Evolutionary conservation across 495 filamentous ascomycete genomes (phyloP).

Genomic region (Podospora didyma): DNA sequence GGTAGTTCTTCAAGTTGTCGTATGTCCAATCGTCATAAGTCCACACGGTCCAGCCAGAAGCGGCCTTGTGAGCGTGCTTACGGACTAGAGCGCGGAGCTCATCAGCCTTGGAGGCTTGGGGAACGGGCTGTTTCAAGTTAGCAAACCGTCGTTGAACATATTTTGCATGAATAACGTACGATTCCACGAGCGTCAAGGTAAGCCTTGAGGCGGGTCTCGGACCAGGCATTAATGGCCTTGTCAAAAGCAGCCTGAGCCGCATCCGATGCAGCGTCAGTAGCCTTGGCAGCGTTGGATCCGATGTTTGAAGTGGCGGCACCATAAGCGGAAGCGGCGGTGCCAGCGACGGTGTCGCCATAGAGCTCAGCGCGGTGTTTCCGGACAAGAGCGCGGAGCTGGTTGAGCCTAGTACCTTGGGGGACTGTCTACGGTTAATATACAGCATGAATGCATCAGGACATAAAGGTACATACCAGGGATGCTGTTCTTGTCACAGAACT

Average conservation of each 20-base stretch:
- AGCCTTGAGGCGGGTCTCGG: conserved; percentile 70
- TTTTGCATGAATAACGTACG: conserved; percentile 4
- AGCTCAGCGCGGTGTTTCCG: conserved; percentile 82
- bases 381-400: conserved; percentile 86
- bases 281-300: conserved; percentile 71
- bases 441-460: not conserved
- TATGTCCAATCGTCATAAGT: conserved; percentile 80
- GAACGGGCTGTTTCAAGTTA: conserved; percentile 59
- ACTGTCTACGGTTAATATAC: conserved; percentile 59
- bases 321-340: conserved; percentile 59
- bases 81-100: conserved; percentile 75
- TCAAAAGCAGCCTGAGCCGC: conserved; percentile 69
- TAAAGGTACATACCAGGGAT: conserved; percentile 45
- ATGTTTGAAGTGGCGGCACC: conserved; percentile 82
- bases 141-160: not conserved
- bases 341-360: conserved; percentile 60
- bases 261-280: conserved; percentile 63
- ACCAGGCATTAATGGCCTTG: conserved; percentile 60
- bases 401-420: conserved; percentile 82
- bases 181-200: conserved; percentile 64
- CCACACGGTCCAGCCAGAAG: conserved; percentile 69
- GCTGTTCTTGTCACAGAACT: conserved; percentile 85
- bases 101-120: conserved; percentile 71
- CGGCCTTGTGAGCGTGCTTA: conserved; percentile 66
- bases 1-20: conserved; percentile 71